phyloP scores from a whole-genome alignment of 352 stramenopile genomes.

The Bremia lactucae region DNA sequence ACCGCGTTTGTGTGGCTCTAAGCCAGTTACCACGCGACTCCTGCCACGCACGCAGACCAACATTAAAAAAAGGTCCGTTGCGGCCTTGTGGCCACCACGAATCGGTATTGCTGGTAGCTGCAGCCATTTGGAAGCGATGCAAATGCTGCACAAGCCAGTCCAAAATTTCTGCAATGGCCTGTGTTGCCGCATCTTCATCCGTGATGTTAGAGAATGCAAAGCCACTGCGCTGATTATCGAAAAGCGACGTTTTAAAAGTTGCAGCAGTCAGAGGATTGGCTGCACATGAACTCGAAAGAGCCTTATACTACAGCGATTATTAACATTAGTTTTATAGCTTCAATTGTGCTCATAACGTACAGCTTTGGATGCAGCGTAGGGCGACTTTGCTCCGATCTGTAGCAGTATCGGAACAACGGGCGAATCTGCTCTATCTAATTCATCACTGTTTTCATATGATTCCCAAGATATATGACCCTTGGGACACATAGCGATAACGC shows the following conservation, averaged over 20 bases:
- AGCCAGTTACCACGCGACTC: constrained; percentile 57
- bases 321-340: constrained; percentile 1
- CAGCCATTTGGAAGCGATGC: constrained; percentile 68
- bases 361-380: constrained; percentile 46
- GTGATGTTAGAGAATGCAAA: constrained; percentile 86
- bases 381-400: constrained; percentile 53
- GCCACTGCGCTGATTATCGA: constrained; percentile 60
- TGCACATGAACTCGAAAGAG: constrained; percentile 29
- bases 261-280: constrained; percentile 8
- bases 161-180: constrained; percentile 74
- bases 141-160: constrained; percentile 79
- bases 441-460: constrained; percentile 2
- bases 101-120: constrained; percentile 67
- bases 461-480: constrained; percentile 36
- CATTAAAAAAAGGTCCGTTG: constrained; percentile 81
- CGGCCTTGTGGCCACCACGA: constrained; percentile 81
- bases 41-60: constrained; percentile 71
- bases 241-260: constrained; percentile 36
- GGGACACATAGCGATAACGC: constrained; percentile 60
- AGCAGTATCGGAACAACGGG: constrained; percentile 43
- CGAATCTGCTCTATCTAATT: constrained; percentile 9
- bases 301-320: constrained; percentile 34
- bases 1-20: constrained; percentile 61
- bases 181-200: constrained; percentile 81
- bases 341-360: constrained; percentile 25